Base-by-base conservation (phyloP, 495 filamentous ascomycete species). In the Lophium mytilinum region DNA sequence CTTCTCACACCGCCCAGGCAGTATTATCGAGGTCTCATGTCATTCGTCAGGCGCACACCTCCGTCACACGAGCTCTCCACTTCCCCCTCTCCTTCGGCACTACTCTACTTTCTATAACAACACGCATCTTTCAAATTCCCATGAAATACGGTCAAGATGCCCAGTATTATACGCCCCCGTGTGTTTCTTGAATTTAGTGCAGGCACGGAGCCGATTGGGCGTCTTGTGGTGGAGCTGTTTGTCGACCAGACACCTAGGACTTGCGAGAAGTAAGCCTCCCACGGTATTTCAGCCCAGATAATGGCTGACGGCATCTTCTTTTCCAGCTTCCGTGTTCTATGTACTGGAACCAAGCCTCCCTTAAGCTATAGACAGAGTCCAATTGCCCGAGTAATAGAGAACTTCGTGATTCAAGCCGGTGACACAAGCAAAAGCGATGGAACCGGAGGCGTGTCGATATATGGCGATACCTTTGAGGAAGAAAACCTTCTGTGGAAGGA, bases 361-460 rank as follows among this genome's bases (percentile, higher is more conserved):
- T 50, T 71, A 15, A 52, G 61, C 36, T 78, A 71, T 63, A 66
- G 65, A 46, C 51, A 58, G 42, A 64, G 73, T 6, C 68, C 76
- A 15, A 96, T 96, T 66, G 92, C 96, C 69, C 83, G 92, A 42
- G 91, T 89, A 67, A 95, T 97, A 63, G 79, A 80, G 21, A 89
- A 87, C 53, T 97, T 97, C 70, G 96, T 97, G 92, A 86, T 96
- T 51, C 92, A 97, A 68, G 92, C 91, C 54, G 92, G 92, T 58
- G 92, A 97, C 68, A 92, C 92, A 0, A 87, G 87, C 0, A 66
- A 68, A 9, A 89, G 89, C 0, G 92, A 88, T 3, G 92, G 92
- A 5, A 77, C 86, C 37, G 91, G 91, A 14, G 92, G 92, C 0
- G 72, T 78, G 34, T 88, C 83, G 63, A 78, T 91, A 57, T 96